Evolutionary conservation across 2,329 filamentous ascomycete genomes (phyloP), one percentile per base, ranked within the genome.

Genomic region (Tolypocladium tundrense): DNA sequence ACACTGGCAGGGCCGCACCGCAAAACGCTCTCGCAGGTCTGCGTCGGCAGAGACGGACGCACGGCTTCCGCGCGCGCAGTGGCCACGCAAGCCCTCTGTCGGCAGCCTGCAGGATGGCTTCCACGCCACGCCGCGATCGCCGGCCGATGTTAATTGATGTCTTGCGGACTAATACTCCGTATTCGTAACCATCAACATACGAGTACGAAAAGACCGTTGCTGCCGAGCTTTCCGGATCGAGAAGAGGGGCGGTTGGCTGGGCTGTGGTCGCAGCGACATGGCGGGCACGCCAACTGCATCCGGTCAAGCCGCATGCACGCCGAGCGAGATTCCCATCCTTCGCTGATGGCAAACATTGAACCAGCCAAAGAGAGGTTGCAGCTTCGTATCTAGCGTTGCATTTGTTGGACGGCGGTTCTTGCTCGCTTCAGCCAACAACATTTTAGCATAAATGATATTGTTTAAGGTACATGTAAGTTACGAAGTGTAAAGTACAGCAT

Each of bases 221-320:
- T 52, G 48, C 53, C 53, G 53, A 33, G 53, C 53, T 54, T 54
- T 41, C 52, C 52, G 52, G 16, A 54, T 54, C 21, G 27, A 54
- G 53, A 21, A 33, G 33, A 33, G 35, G 40, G 27, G 14, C 53
- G 21, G 35, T 13, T 43, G 21, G 37, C 24, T 42, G 21, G 5
- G 21, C 14, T 27, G 11, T 11, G 37, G 51, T 40, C 51, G 10
- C 43, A 37, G 9, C 24, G 37, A 24, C 21, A n/a, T 19, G 8
- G 10, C 2, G 8, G 53, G 7, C 37, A 11, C 37, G 8, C 53
- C 53, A 13, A 19, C 39, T 19, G 39, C 39, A 54, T 43, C 53
- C n/a, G 19, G 37, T n/a, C 39, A 54, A 43, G 24, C 39, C 35
- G 8, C 21, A 24, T 41, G 52, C 53, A 33, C 19, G 48, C 48